Evolutionary conservation across 169 alveolate species (phyloP).

Genomic region (Babesia bigemina): DNA sequence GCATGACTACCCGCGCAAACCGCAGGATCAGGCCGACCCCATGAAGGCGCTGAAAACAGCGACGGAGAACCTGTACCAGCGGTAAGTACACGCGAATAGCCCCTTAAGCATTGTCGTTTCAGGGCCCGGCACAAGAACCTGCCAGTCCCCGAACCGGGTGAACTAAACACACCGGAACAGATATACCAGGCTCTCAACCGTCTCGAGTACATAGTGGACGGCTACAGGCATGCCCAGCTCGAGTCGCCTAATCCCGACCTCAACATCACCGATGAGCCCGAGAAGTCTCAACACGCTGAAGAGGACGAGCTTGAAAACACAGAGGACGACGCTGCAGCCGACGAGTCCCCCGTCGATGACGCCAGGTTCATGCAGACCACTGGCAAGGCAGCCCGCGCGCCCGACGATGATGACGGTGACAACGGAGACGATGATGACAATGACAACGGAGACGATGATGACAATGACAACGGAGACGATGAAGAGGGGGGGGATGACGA

Average conservation of each 20-base stretch:
- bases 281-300: background rate
- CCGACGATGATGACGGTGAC: background rate
- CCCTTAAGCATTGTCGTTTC: background rate
- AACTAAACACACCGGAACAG: constrained; percentile 52
- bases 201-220: constrained; percentile 58
- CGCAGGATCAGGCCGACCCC: constrained; percentile 54
- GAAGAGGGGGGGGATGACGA: constrained; percentile 3
- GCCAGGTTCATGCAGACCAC: constrained; percentile 41
- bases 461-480: background rate
- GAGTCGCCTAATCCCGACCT: constrained; percentile 45
- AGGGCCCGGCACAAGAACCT: constrained; percentile 64
- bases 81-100: constrained; percentile 21
- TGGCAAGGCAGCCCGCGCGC: background rate
- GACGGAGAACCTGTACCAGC: constrained; percentile 42
- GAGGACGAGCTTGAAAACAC: background rate
- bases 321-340: background rate
- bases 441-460: constrained; percentile 34
- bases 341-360: background rate
- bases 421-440: background rate
- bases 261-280: constrained; percentile 29
- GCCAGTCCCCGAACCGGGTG: constrained; percentile 63
- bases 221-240: constrained; percentile 53
- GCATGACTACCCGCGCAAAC: constrained; percentile 3
- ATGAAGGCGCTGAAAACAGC: constrained; percentile 51
- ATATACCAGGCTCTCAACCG: constrained; percentile 54